Base-by-base conservation (phyloP, 2,329 filamentous ascomycete genomes). In the Penicillium sp. region DNA sequence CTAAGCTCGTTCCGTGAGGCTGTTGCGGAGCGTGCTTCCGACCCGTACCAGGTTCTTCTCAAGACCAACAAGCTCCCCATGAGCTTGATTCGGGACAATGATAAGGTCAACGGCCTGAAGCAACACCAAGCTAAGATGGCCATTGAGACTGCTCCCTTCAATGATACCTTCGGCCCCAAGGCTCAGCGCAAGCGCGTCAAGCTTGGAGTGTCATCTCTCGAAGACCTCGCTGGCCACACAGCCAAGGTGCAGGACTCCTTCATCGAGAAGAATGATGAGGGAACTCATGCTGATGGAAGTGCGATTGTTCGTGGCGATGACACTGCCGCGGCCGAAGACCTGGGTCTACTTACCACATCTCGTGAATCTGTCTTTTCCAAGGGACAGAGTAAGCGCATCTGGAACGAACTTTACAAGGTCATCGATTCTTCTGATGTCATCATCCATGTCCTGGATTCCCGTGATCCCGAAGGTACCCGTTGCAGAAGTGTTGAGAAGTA, bases 1-100 rank as follows among this genome's bases (percentile, higher is more conserved):
- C 77, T 97, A 55, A 81, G 80, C 39, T 83, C 87, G 2, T 98
- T 98, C 73, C 83, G 93, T 54, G 85, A 90, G 53, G 93, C 93
- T 24, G 91, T 98, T 72, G 87, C 87, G 37, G 89, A 95, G 70
- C 87, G 90, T 70, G 84, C 87, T 45, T 83, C 84, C 17, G 89
- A 98, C 64, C 93, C 93, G 0, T 96, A 95, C 70, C 85, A 87
- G 53, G 93, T 95, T 53, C 80, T 97, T n/a, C 77, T 98, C 57
- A 96, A 96, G 75, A 86, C 87, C 59, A 97, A 97, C 72, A 97
- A 97, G 75, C 78, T 98, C 43, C 93, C 93, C 35, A 91, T 98
- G 88, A 91, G 83, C 59, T 74, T 98, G 68, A 95, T 98, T 65
- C 80, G 83, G 54, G 91, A 97, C 63, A 81, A 80, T 48, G 77